Base-by-base conservation (phyloP, 495 filamentous ascomycete species). In the Podospora pseudoanserina region DNA sequence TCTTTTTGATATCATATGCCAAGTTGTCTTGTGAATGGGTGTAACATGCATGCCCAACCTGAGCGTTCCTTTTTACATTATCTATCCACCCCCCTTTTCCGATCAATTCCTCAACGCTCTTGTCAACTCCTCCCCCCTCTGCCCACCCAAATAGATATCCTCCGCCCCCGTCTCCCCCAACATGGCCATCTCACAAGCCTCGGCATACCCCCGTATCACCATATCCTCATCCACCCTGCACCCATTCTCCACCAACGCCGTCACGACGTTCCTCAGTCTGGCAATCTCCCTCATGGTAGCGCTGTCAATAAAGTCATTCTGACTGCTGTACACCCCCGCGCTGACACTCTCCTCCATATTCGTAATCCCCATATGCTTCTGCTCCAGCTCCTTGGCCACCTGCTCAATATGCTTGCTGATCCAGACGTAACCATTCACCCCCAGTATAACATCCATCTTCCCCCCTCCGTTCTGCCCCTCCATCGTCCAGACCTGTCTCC, bases 361-460 rank as follows among this genome's bases (percentile, higher is more conserved):
- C 28, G 90, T 96, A 70, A 96, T 92, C 15, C 74, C 87, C 32
- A 76, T 71, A 18, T 72, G 71, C 68, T 83, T 83, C 2, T 77
- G 73, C 44, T 76, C 81, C 5, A 72, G 75, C 16, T 80, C 82
- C 15, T 49, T 49, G 15, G 61, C 30, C 7, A 82, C 83, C 5
- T 81, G 81, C 56, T 88, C 84, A 1, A 87, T 79, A 71, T 93
- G 90, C 81, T 92, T 93, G 72, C 89, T 87, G 70, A 99, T 93
- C 90, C 91, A 97, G 65, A 98, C 91, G 73, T 92, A 97, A 5
- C 95, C 95, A 74, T 99, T 99, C 15, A 99, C 94, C 0, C 95
- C 95, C 5, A 98, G 81, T 34, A 97, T 84, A 13, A 98, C 87
- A 76, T 97, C 92, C 20, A 99, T 85, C 53, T 91, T 91, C 0